Evolutionary conservation across 2,329 filamentous ascomycete species (phyloP), one percentile per base, ranked within the genome.

Genomic region (Ophiostoma montium): DNA sequence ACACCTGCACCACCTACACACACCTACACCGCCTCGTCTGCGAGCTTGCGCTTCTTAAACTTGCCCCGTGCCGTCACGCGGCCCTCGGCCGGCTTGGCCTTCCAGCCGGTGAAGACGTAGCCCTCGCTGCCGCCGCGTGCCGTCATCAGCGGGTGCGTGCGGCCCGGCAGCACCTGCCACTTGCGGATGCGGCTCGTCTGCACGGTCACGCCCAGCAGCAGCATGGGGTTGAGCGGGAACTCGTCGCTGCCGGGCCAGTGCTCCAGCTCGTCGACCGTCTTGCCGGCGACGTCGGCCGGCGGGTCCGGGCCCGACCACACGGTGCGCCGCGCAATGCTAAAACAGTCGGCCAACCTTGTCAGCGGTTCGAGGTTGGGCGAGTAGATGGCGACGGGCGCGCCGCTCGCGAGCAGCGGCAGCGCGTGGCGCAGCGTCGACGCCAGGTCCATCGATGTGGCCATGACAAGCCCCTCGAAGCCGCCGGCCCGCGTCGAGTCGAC

Each of bases 101-200:
- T 77, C 62, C 84, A 86, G 0, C 76, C 90, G 27, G 87, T 90
- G 57, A 96, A 88, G 3, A 98, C 63, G 63, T 86, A 98, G 0
- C 92, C 92, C 60, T 96, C 90, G 0, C 87, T 80, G 1, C 90
- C 90, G 18, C 92, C 92, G 36, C 77, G 75, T 35, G 80, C 80
- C 52, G 86, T 95, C 92, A 98, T 98, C 49, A 94, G 65, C 7
- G 92, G 92, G 67, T 98, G 92, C 47, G 92, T 96, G 48, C 92
- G 71, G 1, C 87, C 86, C 0, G 92, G 92, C 43, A 98, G 65
- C 2, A 95, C 89, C 68, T 98, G 92, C 86, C 87, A 96, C 48
- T 78, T 72, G 53, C 84, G 74, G 5, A 84, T 81, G 13, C 86
- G 74, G 44, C 82, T 85, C 2, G 82, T 92, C 67, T 96, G 89